These are phyloP conservation scores for Neofusicoccum cordaticola DNA, from an alignment of 2,329 filamentous ascomycete species.

Conservation along the genomic window DNA sequence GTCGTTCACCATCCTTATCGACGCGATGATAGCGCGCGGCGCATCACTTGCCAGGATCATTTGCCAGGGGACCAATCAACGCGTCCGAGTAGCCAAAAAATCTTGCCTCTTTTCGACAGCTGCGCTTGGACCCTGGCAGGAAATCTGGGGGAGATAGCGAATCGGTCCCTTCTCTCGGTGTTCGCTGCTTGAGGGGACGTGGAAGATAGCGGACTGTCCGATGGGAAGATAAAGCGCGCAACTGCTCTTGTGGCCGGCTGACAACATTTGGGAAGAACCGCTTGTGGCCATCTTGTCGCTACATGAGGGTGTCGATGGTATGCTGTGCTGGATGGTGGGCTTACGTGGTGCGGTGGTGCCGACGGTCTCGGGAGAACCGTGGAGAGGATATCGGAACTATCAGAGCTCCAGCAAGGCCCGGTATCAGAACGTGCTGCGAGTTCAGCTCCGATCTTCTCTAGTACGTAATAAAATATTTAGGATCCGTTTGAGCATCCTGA, in stretches of 20 bases:
- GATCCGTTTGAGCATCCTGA: too few relatives aligned
- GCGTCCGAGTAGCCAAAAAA: neutral
- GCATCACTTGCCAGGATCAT: neutral
- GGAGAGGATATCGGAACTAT: neutral
- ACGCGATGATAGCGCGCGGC: neutral
- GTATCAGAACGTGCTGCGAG: neutral
- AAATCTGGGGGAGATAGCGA: conserved; percentile 1
- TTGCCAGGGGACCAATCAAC: neutral
- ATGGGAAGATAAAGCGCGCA: neutral
- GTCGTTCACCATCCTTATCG: neutral
- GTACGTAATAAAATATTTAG: too few relatives aligned
- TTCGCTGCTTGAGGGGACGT: neutral
- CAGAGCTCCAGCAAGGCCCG: neutral
- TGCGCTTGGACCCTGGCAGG: neutral
- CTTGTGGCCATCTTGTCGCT: neutral
- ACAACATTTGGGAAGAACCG: neutral
- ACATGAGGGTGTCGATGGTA: neutral
- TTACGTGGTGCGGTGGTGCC: neutral
- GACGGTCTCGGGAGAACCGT: neutral
- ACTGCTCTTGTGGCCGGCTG: neutral
- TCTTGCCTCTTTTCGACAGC: neutral
- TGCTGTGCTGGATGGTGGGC: neutral
- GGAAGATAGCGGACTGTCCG: neutral
- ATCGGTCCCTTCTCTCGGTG: neutral
- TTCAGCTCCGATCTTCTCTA: too few relatives aligned